Percentiles rank a stretch among this genome's conserved stretches.
Evolutionary conservation across 75 land plant species (phyloP).

Genomic region (Pinus albicaulis): DNA sequence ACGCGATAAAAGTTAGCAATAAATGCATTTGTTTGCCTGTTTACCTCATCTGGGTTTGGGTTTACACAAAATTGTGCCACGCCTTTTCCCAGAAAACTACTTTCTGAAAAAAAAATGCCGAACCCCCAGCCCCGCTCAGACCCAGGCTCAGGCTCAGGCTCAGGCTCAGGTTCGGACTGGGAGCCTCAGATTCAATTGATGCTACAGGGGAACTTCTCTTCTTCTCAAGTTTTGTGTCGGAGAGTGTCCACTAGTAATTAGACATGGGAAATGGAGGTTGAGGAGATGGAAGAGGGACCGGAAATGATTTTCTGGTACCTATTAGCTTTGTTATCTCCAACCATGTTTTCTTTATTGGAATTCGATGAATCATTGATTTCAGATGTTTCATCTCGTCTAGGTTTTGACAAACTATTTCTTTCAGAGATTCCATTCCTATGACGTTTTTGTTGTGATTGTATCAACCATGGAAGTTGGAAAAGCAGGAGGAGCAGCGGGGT

Average conservation of each 20-base stretch:
- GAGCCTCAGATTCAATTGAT: neutral
- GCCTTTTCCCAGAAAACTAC: neutral
- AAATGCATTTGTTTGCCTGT: neutral
- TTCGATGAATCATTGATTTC: neutral
- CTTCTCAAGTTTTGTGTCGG: neutral
- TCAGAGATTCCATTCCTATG: neutral
- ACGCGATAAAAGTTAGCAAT: no score
- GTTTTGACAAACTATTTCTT: neutral
- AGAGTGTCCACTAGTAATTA: neutral
- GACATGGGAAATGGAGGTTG: neutral
- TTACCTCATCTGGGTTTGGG: neutral
- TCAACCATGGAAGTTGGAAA: neutral
- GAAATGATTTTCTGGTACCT: neutral
- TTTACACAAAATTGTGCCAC: neutral
- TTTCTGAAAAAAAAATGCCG: conserved; percentile 4
- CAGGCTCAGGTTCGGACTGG: no score
- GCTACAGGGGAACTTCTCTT: neutral
- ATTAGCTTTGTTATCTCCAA: neutral
- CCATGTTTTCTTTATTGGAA: neutral
- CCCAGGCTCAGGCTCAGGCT: neutral
- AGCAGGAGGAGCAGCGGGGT: neutral
- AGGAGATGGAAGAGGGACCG: neutral
- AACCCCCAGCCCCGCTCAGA: neutral
- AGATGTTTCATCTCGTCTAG: neutral
- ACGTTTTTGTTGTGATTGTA: no score